Evolutionary conservation across 305 asterid species (phyloP).

Genomic region (Striga hermonthica): DNA sequence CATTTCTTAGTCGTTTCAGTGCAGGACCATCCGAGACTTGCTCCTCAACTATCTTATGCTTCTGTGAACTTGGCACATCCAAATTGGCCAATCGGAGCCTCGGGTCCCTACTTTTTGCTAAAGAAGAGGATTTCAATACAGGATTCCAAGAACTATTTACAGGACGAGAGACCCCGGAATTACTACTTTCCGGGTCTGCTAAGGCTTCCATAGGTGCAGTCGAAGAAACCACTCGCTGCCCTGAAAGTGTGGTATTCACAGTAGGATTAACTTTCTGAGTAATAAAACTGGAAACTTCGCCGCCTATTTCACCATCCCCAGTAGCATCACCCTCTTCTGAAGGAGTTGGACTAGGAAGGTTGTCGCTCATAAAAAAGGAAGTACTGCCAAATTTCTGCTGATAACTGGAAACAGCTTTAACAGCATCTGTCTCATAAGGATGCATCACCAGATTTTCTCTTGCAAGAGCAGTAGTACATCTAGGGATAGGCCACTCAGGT

Average conservation of each 20-base stretch:
- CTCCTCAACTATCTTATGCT: conserved; percentile 58
- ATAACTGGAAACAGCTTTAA: conserved; percentile 88
- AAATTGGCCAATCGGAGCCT: conserved; percentile 75
- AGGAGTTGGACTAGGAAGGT: conserved; percentile 97
- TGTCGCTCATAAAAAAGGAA: conserved; percentile 53
- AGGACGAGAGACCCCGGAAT: conserved; percentile 36
- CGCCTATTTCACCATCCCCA: conserved; percentile 60
- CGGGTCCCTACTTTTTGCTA: conserved; percentile 74
- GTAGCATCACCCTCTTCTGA: conserved; percentile 66
- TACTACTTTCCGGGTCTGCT: conserved; percentile 41
- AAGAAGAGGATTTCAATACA: conserved; percentile 43
- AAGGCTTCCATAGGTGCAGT: conserved; percentile 35
- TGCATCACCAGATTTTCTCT: conserved; percentile 46
- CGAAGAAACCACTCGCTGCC: conserved; percentile 44
- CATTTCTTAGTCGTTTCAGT: conserved; percentile 61
- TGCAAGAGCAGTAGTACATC: conserved; percentile 46
- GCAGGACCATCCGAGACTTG: conserved; percentile 58
- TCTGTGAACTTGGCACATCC: conserved; percentile 50
- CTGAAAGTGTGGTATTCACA: conserved; percentile 33
- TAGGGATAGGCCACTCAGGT: conserved; percentile 80
- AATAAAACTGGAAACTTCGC: conserved; percentile 69
- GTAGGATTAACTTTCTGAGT: conserved; percentile 30
- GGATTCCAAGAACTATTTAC: conserved; percentile 41
- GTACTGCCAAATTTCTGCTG: conserved; percentile 81
- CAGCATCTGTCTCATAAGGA: conserved; percentile 91